Percentiles rank a stretch among this genome's conserved stretches.
Evolutionary conservation across 768 basidiomycete genomes (phyloP).

Genomic region (Suillus subluteus): DNA sequence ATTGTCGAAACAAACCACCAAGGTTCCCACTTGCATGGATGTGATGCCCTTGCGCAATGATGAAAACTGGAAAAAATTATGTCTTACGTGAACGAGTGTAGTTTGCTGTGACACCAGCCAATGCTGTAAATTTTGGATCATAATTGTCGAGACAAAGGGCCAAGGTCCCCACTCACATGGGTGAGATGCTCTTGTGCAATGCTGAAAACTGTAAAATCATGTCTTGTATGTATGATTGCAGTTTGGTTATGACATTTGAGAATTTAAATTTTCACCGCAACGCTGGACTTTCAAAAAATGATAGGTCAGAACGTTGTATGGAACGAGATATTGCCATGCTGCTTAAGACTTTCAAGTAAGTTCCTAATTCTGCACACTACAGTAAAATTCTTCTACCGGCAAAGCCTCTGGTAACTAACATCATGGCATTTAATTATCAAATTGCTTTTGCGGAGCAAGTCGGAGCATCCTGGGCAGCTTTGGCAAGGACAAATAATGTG

Average conservation of each 20-base stretch:
- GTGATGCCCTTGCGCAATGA: not conserved
- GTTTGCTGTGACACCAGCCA: too few relatives aligned
- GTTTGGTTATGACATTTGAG: not conserved
- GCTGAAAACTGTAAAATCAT: not conserved
- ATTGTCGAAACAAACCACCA: not conserved
- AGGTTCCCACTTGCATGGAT: not conserved
- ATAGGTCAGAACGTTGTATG: not conserved
- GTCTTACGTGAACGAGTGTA: too few relatives aligned
- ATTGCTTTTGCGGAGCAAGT: not conserved
- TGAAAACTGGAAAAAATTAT: too few relatives aligned
- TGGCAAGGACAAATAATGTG: not conserved
- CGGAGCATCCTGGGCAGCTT: not conserved
- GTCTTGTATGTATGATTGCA: not conserved
- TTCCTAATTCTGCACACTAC: not conserved
- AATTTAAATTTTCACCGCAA: not conserved
- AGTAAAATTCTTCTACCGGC: not conserved
- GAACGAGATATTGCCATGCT: not conserved
- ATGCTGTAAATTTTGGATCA: too few relatives aligned
- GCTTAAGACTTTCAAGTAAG: not conserved
- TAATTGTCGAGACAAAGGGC: too few relatives aligned
- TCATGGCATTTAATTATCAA: not conserved
- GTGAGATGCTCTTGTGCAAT: too few relatives aligned
- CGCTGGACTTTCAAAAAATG: not conserved
- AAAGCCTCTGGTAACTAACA: not conserved
- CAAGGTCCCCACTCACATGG: too few relatives aligned